phyloP scores from a whole-genome alignment of 768 basidiomycete genomes.

The Trametes maxima region DNA sequence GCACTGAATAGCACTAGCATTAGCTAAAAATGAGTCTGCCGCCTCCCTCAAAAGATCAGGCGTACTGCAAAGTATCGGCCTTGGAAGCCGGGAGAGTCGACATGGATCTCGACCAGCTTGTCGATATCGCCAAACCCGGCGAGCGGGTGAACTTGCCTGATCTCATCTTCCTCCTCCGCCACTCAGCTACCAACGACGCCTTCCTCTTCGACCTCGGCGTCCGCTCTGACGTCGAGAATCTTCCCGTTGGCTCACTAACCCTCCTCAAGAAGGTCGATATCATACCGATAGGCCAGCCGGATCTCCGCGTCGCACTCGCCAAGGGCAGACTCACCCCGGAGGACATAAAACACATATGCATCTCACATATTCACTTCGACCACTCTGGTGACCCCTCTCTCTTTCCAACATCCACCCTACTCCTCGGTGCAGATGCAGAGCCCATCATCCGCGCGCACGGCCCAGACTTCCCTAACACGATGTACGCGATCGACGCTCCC shows the following conservation, averaged over 20 bases:
- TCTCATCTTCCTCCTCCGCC: conserved; percentile 53
- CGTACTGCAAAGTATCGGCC: conserved; percentile 15
- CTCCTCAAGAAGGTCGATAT: conserved; percentile 10
- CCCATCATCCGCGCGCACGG: conserved; percentile 43
- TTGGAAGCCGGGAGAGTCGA: conserved; percentile 11
- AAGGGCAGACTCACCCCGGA: conserved; percentile 50
- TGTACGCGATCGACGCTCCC: conserved; percentile 26
- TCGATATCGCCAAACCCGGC: conserved; percentile 17
- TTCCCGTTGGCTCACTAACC: conserved; percentile 1
- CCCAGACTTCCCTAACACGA: conserved; percentile 41
- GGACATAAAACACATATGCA: conserved; percentile 46
- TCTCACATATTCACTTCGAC: conserved; percentile 61
- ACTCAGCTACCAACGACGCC: conserved; percentile 39
- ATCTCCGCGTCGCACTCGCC: conserved; percentile 48
- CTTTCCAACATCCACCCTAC: conserved; percentile 49
- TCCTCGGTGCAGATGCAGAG: conserved; percentile 48
- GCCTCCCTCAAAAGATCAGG: conserved; percentile 6
- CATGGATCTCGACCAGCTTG: conserved; percentile 3
- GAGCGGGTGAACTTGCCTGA: conserved; percentile 37
- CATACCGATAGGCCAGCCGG: conserved; percentile 16
- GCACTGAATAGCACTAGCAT: not conserved
- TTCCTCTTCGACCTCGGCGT: conserved; percentile 58
- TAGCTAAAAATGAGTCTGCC: conserved; percentile 14
- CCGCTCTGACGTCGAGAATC: conserved; percentile 40
- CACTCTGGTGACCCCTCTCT: conserved; percentile 48